phyloP scores from a whole-genome alignment of 805 yeast species.

The Barnettozyma botsteinii region DNA sequence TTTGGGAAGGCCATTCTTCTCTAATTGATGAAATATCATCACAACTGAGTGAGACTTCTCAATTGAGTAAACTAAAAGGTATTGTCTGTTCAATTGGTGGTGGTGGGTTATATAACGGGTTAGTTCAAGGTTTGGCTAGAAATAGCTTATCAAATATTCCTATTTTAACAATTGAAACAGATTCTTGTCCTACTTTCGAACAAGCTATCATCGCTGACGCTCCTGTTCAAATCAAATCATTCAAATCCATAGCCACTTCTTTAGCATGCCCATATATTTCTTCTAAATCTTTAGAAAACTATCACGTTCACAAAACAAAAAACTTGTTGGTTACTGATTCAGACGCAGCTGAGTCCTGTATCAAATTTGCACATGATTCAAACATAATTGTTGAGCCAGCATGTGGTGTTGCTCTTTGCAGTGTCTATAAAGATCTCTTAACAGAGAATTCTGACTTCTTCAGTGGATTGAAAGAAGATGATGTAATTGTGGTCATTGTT shows the following conservation, averaged over 20 bases:
- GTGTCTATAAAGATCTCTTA: constrained; percentile 37
- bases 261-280: constrained; percentile 60
- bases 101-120: constrained; percentile 52
- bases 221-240: constrained; percentile 36
- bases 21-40: constrained; percentile 40
- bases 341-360: constrained; percentile 50
- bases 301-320: constrained; percentile 34
- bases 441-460: constrained; percentile 28
- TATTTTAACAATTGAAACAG: constrained; percentile 51
- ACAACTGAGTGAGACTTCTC: constrained; percentile 21
- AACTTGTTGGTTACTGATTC: constrained; percentile 44
- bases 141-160: constrained; percentile 33
- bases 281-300: constrained; percentile 40
- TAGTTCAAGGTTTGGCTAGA: constrained; percentile 38
- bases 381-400: constrained; percentile 61
- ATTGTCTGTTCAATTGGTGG: constrained; percentile 54
- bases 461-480: constrained; percentile 30
- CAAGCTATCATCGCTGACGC: constrained; percentile 42
- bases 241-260: constrained; percentile 56
- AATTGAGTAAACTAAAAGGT: constrained; percentile 32
- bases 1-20: constrained; percentile 52
- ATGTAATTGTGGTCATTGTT: constrained; percentile 47
- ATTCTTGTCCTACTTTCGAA: constrained; percentile 55
- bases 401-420: constrained; percentile 62
- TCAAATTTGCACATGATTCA: constrained; percentile 44